These are phyloP conservation scores for Silene coronaria DNA, from an alignment of 179 eudicot genomes.

Conservation along the genomic window DNA sequence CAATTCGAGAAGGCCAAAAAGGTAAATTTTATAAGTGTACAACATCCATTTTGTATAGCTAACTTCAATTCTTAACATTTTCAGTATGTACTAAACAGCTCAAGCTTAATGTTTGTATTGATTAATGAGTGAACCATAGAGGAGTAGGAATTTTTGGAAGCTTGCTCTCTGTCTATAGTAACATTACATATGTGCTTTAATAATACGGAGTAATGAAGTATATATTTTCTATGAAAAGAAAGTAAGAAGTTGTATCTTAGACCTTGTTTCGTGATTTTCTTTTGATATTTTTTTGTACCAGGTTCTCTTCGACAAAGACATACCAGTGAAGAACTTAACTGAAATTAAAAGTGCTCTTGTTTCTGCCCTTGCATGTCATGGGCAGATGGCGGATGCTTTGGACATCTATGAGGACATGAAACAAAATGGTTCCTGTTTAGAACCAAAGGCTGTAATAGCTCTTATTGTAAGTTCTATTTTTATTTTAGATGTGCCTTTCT, in stretches of 20 bases:
- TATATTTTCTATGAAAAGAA: not conserved
- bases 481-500: not conserved
- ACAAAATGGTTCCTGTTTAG: constrained; percentile 39
- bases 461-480: constrained; percentile 56
- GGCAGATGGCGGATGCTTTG: constrained; percentile 57
- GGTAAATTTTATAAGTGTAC: constrained; percentile 38
- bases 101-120: constrained; percentile 1
- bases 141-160: not conserved
- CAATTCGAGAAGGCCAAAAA: constrained; percentile 73
- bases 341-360: constrained; percentile 72
- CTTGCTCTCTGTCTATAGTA: not conserved
- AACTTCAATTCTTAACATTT: not conserved
- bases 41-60: not conserved
- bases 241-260: not conserved
- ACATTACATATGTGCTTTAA: not conserved
- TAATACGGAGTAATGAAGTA: not conserved
- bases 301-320: constrained; percentile 48
- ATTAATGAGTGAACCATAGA: not conserved
- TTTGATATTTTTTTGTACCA: constrained; percentile 19
- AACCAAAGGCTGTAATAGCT: constrained; percentile 62
- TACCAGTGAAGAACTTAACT: constrained; percentile 44
- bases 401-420: constrained; percentile 58
- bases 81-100: not conserved
- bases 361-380: constrained; percentile 61
- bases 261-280: not conserved